Evolutionary conservation across 768 basidiomycete genomes (phyloP), one percentile per base, ranked within the genome.

Genomic region (Dentipellis sp.): DNA sequence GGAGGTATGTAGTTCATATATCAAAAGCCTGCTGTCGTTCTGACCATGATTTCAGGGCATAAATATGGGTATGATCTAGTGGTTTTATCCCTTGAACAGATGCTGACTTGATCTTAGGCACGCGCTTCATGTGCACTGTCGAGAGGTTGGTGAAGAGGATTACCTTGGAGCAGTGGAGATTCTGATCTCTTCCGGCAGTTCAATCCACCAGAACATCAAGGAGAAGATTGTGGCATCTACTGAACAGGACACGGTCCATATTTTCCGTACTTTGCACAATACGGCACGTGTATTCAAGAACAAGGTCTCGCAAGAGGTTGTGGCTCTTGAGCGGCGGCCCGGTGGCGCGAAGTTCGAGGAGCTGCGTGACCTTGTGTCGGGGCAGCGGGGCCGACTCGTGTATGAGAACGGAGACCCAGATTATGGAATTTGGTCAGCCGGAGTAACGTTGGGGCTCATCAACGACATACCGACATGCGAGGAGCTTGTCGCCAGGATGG

Each of bases 321-420:
- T 95, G n/a, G 71, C 77, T 12, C 77, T 94, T 39, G 94, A 97
- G 72, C 75, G 75, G 14, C 78, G 84, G 35, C 84, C 89, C 1
- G 89, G 88, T 40, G 91, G 92, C 11, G 89, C 88, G 40, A 84
- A 94, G 70, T 97, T 97, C 62, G 83, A 88, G 63, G 92, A 94
- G 40, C 59, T 95, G 12, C 77, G 83, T 16, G 82, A 94, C 39
- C 78, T 91, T 50, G 88, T 91, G 10, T 78, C 85, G 10, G 88
- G 88, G 12, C 76, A 71, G 21, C 76, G 90, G 62, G 83, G 91
- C 58, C 78, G 79, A 54, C 58, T 77, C 48, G 91, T 93, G 3
- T 94, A 91, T 66, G 90, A 91, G 65, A 78, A 67, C 1, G 94
- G 94, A 8, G 94, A 97, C 63, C 74, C 81, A 0, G 91, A 97